A percentile compares a stretch with the other conserved stretches of the same genome.
phyloP scores from a whole-genome alignment of 345 rosid species.

The Linum usitatissimum region DNA sequence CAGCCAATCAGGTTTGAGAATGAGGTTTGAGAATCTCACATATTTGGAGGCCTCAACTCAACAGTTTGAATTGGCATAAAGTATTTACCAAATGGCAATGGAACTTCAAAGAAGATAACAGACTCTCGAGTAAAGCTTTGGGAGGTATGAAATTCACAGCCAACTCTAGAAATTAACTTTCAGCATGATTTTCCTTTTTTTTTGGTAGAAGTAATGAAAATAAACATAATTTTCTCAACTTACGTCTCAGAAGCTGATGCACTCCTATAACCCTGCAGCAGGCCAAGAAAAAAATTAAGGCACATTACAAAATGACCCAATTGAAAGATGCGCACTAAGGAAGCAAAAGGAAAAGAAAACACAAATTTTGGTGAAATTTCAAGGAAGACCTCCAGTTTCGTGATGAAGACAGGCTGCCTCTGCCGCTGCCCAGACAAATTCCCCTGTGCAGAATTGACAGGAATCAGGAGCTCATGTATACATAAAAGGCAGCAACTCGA shows the following conservation, averaged over 20 bases:
- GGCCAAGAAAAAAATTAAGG: conserved; percentile 13
- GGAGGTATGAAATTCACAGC: not conserved
- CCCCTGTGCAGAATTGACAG: conserved; percentile 45
- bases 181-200: not conserved
- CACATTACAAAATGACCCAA: not conserved
- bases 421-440: conserved; percentile 88
- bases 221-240: conserved; percentile 22
- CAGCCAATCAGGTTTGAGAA: not conserved
- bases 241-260: conserved; percentile 85
- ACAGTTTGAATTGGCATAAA: too few relatives aligned
- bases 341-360: not conserved
- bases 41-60: too few relatives aligned
- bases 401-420: conserved; percentile 94
- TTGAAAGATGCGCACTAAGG: not conserved
- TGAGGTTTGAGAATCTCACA: not conserved
- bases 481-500: not conserved
- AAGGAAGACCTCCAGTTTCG: conserved; percentile 74
- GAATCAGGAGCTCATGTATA: not conserved
- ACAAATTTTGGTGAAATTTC: conserved; percentile 2
- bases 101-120: too few relatives aligned
- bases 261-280: conserved; percentile 83
- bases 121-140: not conserved
- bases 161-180: not conserved
- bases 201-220: not conserved
- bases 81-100: too few relatives aligned